Evolutionary conservation across 2,329 filamentous ascomycete species (phyloP).

Genomic region (Simplicillium aogashimaense): DNA sequence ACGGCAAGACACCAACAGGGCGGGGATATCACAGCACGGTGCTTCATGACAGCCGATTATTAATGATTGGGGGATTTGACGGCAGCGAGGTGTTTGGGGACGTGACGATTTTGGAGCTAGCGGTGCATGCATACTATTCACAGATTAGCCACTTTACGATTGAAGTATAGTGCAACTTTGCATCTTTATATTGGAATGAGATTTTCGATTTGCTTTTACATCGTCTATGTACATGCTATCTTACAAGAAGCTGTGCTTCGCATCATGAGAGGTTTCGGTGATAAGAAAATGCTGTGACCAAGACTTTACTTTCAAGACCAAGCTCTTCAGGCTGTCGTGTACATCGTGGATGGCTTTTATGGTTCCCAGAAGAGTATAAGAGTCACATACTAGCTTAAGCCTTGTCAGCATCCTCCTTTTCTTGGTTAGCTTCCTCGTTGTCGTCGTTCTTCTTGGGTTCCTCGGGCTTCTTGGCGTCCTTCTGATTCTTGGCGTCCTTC

Average conservation of each 20-base stretch:
- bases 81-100: constrained; percentile 59
- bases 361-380: background rate
- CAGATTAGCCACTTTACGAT: constrained; percentile 66
- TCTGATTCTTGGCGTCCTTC: background rate
- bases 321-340: too few species aligned
- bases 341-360: too few species aligned
- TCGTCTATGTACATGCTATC: background rate
- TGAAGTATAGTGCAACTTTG: constrained; percentile 38
- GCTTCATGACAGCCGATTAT: constrained; percentile 53
- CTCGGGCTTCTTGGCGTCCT: background rate
- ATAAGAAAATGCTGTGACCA: too few species aligned
- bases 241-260: background rate
- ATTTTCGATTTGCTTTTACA: background rate
- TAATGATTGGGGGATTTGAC: constrained; percentile 59
- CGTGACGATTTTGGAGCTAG: constrained; percentile 57
- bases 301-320: too few species aligned
- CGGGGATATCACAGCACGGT: constrained; percentile 59
- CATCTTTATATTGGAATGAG: background rate
- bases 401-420: constrained; percentile 13
- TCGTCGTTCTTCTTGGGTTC: background rate
- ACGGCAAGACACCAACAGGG: constrained; percentile 51
- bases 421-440: background rate
- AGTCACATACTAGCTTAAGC: constrained; percentile 6
- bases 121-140: constrained; percentile 62
- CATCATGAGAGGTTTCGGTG: background rate